Evolutionary conservation across 495 filamentous ascomycete species (phyloP).

Genomic region (Thermochaetoides thermophila): DNA sequence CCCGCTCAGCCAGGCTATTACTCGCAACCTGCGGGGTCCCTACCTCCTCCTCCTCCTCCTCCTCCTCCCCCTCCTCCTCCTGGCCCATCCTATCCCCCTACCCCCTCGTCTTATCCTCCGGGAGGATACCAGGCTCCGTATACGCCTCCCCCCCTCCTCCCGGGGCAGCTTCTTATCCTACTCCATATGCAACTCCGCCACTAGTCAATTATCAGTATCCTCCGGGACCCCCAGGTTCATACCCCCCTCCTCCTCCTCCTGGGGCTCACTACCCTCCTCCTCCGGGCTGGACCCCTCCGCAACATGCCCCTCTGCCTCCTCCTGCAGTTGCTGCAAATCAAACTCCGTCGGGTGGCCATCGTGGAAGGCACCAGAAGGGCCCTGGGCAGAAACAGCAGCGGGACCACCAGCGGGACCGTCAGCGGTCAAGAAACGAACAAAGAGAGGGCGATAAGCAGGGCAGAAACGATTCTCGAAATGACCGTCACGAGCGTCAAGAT

Average conservation of each 20-base stretch:
- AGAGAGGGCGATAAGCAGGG: conserved; percentile 4
- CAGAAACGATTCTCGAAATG: background rate
- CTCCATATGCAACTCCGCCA: conserved; percentile 10
- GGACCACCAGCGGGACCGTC: conserved; percentile 2
- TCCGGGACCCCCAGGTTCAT: conserved; percentile 7
- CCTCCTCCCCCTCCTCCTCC: conserved; percentile 5
- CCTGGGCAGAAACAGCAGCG: conserved; percentile 9
- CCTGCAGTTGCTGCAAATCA: conserved; percentile 6
- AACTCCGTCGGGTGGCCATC: conserved; percentile 4
- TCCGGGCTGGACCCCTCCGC: conserved; percentile 9
- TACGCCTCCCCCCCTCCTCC: conserved; percentile 14
- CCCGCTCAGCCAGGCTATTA: conserved; percentile 16
- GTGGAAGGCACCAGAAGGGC: conserved; percentile 10
- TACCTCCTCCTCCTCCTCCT: conserved; percentile 6
- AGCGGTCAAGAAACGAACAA: too few species aligned
- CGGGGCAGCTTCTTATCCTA: conserved; percentile 12
- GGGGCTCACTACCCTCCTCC: conserved; percentile 5
- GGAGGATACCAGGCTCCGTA: conserved; percentile 12
- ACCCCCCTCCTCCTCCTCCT: conserved; percentile 6
- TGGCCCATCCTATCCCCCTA: conserved; percentile 4
- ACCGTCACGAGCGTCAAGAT: too few species aligned
- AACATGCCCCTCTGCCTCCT: conserved; percentile 11
- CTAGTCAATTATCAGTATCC: conserved; percentile 15
- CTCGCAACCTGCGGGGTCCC: conserved; percentile 7
- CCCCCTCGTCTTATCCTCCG: conserved; percentile 10